Evolutionary conservation across 2,329 filamentous ascomycete genomes (phyloP).

Genomic region (Zasmidium citrigriseum): DNA sequence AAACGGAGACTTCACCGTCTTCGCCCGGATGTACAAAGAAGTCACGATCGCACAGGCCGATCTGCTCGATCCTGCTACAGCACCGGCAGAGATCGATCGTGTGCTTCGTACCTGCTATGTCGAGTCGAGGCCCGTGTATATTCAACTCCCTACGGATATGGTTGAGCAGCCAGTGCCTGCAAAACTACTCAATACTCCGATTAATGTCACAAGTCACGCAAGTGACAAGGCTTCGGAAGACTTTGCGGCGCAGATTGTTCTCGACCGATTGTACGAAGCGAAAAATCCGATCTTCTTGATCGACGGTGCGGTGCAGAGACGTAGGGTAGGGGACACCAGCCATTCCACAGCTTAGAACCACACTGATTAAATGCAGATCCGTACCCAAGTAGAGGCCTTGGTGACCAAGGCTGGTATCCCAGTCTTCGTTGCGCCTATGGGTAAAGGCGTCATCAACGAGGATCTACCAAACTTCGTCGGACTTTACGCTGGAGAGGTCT

Average conservation of each 20-base stretch:
- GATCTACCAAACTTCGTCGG: constrained; percentile 72
- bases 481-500: constrained; percentile 79
- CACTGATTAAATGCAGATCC: constrained; percentile 52
- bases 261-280: constrained; percentile 71
- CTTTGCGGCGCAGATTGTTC: constrained; percentile 78
- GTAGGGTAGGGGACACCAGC: neutral
- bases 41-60: constrained; percentile 73
- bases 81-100: constrained; percentile 75
- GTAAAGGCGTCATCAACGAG: constrained; percentile 82
- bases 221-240: constrained; percentile 74
- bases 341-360: neutral
- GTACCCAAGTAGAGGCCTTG: constrained; percentile 71
- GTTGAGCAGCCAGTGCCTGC: constrained; percentile 75
- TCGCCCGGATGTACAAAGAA: constrained; percentile 72
- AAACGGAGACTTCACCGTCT: constrained; percentile 73
- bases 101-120: constrained; percentile 74
- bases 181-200: constrained; percentile 65
- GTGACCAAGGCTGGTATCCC: constrained; percentile 74
- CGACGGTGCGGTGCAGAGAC: constrained; percentile 56
- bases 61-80: constrained; percentile 68
- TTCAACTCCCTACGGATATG: constrained; percentile 81
- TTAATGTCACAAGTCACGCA: constrained; percentile 64
- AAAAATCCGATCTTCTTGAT: constrained; percentile 77
- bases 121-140: constrained; percentile 76
- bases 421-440: constrained; percentile 88